Evolutionary conservation across 2,329 filamentous ascomycete species (phyloP), one percentile per base, ranked within the genome.

Genomic region (Davidsoniella neocaledoniae): DNA sequence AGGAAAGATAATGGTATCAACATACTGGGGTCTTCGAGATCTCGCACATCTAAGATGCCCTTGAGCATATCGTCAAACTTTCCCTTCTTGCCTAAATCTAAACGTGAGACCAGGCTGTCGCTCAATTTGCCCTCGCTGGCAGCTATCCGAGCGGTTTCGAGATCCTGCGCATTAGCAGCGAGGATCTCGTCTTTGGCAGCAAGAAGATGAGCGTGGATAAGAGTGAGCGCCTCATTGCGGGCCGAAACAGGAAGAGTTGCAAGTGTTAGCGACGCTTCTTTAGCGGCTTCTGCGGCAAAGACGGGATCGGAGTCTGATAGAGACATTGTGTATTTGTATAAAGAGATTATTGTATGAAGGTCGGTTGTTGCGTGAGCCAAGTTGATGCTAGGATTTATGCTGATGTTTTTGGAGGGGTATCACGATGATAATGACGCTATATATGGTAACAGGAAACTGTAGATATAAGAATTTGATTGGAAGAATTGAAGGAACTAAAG

Each of bases 51-150:
- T 53, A 93, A 66, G 54, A 98, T 93, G 23, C 91, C 91, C 68
- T 88, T 83, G 56, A 98, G 72, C 91, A 98, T 96, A 61, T 96
- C 91, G 60, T 95, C 88, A 72, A 83, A 98, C 68, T 96, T 96
- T 52, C 90, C 90, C 61, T 79, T 77, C 63, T 84, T 83, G 45
- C 78, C 79, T 45, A 98, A 70, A 64, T 98, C 90, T 54, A 98
- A 73, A 50, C 91, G 76, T 59, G 93, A 91, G 29, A 95, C 76
- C 21, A 96, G 73, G 60, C 86, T 91, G 59, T 82, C 74, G 62
- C 80, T 90, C 46, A 96, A 68, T 44, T 78, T 70, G 39, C 90
- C 90, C 58, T 79, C 76, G 14, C 79, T 75, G 17, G 84, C 86
- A 45, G 86, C 84, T 58, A 76, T 71, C 39, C 73, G 76, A 2